Evolutionary conservation across 805 yeast species (phyloP), one percentile per base, ranked within the genome.

Genomic region (Cyberlindnera suaveolens): DNA sequence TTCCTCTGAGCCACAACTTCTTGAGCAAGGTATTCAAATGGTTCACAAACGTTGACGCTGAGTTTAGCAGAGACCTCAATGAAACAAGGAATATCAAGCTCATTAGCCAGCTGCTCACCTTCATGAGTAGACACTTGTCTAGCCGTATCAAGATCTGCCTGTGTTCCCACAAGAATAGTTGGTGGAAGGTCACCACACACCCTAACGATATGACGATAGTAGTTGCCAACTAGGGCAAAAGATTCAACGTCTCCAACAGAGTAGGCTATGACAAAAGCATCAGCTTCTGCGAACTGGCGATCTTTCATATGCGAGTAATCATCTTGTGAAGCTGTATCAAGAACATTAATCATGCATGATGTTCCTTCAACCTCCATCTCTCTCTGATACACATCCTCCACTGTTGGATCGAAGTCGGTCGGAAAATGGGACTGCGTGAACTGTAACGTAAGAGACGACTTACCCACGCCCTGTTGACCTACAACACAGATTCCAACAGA

Each of bases 281-380:
- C 58, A 16, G 55, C 53, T 33, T 56, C 50, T 18, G 39, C 39
- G 10, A 45, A 41, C 34, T 56, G 60, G 67, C 58, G 16, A 16
- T 84, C 93, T 47, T 76, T 66, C 71, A 77, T 61, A 29, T 88
- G 83, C 35, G 84, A 76, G 60, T 83, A 84, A 60, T 82, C 90
- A 61, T 85, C 93, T 66, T 82, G 89, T 27, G 85, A 85, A 6
- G 89, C 90, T 15, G 90, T 83, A 58, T 83, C 91, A 54, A 83
- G 69, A 38, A 83, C 77, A 57, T 82, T 85, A 39, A 76, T 52
- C 10, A 72, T 64, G 33, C 72, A 74, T 26, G 65, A 68, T 42
- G 70, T 72, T n/a, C 73, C 75, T 52, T 80, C 80, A 26, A 79
- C 68, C 30, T 64, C 65, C 49, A 80, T 70, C 40, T 72, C 74